phyloP scores from a whole-genome alignment of 75 land plant genomes.

The Pinus taeda region DNA sequence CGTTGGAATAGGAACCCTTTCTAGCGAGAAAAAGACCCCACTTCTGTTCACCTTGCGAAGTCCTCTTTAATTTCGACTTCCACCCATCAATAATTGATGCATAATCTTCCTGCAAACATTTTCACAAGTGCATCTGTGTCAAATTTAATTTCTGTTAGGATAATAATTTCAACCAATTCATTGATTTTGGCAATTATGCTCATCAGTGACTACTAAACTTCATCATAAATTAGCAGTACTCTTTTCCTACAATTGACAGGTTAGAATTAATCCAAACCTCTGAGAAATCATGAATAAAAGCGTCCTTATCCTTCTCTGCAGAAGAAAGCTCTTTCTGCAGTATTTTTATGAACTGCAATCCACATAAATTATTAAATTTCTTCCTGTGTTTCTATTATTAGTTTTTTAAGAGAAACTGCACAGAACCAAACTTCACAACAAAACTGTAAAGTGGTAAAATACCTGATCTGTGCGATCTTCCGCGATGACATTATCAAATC shows the following conservation, averaged over 20 bases:
- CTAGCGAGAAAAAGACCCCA: constrained; percentile 93
- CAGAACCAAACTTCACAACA: neutral
- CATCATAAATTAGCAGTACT: constrained; percentile 4
- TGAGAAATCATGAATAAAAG: constrained; percentile 77
- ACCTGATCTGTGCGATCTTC: constrained; percentile 99
- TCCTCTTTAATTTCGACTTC: constrained; percentile 78
- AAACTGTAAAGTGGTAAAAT: neutral
- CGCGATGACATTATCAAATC: constrained; percentile 74
- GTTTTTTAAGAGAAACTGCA: neutral
- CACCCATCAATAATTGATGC: constrained; percentile 84
- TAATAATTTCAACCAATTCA: neutral
- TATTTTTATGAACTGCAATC: constrained; percentile 69
- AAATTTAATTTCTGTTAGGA: neutral
- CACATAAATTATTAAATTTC: neutral
- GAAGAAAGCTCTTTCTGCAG: constrained; percentile 63
- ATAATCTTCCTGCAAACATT: constrained; percentile 78
- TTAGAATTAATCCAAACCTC: constrained; percentile 29
- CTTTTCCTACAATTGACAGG: constrained; percentile 4
- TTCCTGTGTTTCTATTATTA: neutral
- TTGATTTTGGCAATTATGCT: neutral
- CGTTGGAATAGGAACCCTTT: constrained; percentile 12
- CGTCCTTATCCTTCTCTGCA: constrained; percentile 68
- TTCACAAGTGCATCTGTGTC: neutral
- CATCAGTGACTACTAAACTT: neutral
- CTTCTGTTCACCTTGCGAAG: constrained; percentile 74